A percentile compares a stretch with the other conserved stretches of the same genome.
These are phyloP conservation scores for Oemleria cerasiformis DNA, from an alignment of 306 rosid genomes.

Conservation along the genomic window DNA sequence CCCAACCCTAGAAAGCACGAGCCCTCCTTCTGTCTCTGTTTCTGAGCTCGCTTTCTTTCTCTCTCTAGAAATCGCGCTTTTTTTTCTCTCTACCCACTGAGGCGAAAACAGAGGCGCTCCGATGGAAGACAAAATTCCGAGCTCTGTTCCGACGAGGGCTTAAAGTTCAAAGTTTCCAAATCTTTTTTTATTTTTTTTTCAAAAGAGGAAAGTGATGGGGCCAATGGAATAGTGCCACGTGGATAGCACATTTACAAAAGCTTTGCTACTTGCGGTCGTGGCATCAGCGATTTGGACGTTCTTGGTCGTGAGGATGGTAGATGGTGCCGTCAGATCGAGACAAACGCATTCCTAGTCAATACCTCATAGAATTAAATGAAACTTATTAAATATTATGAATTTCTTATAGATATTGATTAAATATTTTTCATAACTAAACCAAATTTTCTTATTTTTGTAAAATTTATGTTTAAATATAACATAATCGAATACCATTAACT, in stretches of 20 bases:
- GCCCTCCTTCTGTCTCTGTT: constrained; percentile 6
- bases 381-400: no score
- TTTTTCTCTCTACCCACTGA: constrained; percentile 37
- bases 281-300: constrained; percentile 45
- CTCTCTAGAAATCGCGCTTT: constrained; percentile 28
- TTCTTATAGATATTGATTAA: no score
- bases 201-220: neutral
- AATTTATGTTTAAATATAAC: no score
- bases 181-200: neutral
- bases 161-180: constrained; percentile 1
- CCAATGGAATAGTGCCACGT: constrained; percentile 37
- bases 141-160: constrained; percentile 51
- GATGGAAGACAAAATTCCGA: constrained; percentile 37
- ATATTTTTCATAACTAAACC: no score
- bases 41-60: constrained; percentile 15
- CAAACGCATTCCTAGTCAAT: neutral
- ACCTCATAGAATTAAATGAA: no score
- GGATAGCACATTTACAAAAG: constrained; percentile 21
- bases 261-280: neutral
- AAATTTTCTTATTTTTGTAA: no score
- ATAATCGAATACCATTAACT: no score
- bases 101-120: constrained; percentile 27
- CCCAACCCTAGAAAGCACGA: constrained; percentile 15
- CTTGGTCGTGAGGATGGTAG: constrained; percentile 35
- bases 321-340: constrained; percentile 13